Evolutionary conservation across 495 filamentous ascomycete species (phyloP).

Genomic region (Evansstolkia leycettana): DNA sequence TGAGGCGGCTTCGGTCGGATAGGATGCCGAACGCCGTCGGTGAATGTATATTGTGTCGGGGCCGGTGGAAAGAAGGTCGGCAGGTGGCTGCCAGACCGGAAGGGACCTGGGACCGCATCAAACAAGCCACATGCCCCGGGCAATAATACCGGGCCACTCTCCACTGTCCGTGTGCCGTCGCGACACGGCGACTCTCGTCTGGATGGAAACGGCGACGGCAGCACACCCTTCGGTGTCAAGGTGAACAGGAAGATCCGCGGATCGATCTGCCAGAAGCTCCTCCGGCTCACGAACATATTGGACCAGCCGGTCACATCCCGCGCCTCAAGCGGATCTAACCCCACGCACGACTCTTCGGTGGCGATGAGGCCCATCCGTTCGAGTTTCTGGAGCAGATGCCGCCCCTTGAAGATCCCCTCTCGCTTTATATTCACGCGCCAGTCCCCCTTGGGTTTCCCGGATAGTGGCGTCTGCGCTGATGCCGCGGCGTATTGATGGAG

Average conservation of each 20-base stretch:
- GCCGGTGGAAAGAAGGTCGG: slow-evolving; percentile 85
- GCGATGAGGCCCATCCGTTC: slow-evolving; percentile 85
- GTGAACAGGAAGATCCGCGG: slow-evolving; percentile 80
- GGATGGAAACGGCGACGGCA: slow-evolving; percentile 38
- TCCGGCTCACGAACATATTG: slow-evolving; percentile 69
- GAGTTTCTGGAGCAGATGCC: slow-evolving; percentile 74
- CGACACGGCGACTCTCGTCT: slow-evolving; percentile 49
- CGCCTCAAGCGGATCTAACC: slow-evolving; percentile 45
- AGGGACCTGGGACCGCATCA: slow-evolving; percentile 41
- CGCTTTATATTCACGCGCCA: slow-evolving; percentile 79
- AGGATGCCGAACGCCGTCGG: slow-evolving; percentile 71
- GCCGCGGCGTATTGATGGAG: slow-evolving; percentile 45
- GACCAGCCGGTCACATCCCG: slow-evolving; percentile 52
- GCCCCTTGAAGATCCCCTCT: slow-evolving; percentile 74
- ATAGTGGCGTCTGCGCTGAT: slow-evolving; percentile 48
- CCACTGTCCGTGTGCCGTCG: slow-evolving; percentile 20
- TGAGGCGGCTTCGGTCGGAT: slow-evolving; percentile 78
- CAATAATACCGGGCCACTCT: slow-evolving; percentile 7
- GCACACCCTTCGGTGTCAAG: slow-evolving; percentile 44
- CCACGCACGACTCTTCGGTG: slow-evolving; percentile 63
- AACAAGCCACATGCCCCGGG: slow-evolving; percentile 15
- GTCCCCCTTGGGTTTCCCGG: slow-evolving; percentile 67
- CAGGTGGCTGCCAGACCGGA: slow-evolving; percentile 65
- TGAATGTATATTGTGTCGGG: slow-evolving; percentile 69
- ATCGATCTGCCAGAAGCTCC: slow-evolving; percentile 86